Evolutionary conservation across 164 flowering plant species (phyloP).

Genomic region (Vitis rupestris): DNA sequence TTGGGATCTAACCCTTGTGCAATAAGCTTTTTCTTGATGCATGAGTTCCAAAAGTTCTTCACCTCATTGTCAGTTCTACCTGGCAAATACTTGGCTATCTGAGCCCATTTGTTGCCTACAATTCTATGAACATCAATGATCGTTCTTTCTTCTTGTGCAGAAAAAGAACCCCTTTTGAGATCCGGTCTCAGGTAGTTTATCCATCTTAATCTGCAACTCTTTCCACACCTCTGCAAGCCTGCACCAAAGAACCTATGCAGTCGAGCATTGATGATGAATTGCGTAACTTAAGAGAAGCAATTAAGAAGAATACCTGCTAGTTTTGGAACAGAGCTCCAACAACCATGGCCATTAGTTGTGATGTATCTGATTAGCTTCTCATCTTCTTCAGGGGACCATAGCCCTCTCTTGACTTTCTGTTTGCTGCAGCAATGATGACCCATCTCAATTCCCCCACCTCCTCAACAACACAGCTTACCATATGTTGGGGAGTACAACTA

Average conservation of each 20-base stretch:
- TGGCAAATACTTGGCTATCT: conserved; percentile 53
- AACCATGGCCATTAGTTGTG: conserved; percentile 42
- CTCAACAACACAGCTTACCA: conserved; percentile 1
- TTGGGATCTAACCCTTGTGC: conserved; percentile 49
- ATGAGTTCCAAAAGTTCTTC: conserved; percentile 58
- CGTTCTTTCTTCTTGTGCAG: conserved; percentile 41
- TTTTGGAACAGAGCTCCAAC: conserved; percentile 47
- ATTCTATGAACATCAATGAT: conserved; percentile 51
- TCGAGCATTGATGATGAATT: no score
- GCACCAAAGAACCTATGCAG: neutral
- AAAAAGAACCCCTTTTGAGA: conserved; percentile 49
- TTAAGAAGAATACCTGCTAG: conserved; percentile 31
- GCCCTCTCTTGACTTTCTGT: conserved; percentile 43
- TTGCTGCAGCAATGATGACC: conserved; percentile 50
- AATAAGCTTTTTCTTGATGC: conserved; percentile 55
- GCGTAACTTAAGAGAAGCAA: neutral
- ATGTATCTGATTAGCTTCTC: conserved; percentile 39
- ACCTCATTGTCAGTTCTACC: conserved; percentile 58
- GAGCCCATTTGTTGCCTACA: conserved; percentile 57
- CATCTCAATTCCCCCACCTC: conserved; percentile 13
- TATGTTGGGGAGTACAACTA: neutral
- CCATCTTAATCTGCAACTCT: conserved; percentile 59
- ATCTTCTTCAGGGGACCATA: conserved; percentile 47
- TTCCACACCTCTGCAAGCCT: conserved; percentile 57
- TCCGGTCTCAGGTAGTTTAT: conserved; percentile 57